Evolutionary conservation across 208 protist species (phyloP).

Genomic region (Acanthamoeba culbertsoni): DNA sequence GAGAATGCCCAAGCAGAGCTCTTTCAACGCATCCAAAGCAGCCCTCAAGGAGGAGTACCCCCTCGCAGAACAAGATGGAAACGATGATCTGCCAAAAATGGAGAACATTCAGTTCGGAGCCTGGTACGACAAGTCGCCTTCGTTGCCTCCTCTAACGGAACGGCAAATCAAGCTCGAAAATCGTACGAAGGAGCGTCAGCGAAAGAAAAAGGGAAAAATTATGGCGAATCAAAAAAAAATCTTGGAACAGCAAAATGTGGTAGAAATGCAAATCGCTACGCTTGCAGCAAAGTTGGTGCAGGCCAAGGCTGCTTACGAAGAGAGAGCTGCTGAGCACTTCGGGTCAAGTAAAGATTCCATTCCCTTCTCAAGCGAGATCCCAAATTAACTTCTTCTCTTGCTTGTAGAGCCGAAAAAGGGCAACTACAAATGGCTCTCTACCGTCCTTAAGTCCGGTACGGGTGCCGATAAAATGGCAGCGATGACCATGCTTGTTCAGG

Average conservation of each 20-base stretch:
- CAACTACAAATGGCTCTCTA: constrained; percentile 52
- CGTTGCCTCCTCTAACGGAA: not conserved
- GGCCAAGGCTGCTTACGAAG: constrained; percentile 20
- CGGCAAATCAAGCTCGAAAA: not conserved
- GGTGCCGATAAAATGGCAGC: constrained; percentile 62
- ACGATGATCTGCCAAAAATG: no score
- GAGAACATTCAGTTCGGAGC: constrained; percentile 19
- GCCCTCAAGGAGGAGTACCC: no score
- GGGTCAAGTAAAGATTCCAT: not conserved
- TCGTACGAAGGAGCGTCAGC: not conserved
- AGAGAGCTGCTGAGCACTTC: constrained; percentile 3
- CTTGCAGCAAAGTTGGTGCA: not conserved
- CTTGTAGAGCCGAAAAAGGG: constrained; percentile 36
- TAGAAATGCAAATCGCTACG: not conserved
- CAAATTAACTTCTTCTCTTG: not conserved
- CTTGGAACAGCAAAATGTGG: not conserved
- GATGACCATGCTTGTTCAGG: constrained; percentile 58
- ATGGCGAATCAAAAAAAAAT: not conserved
- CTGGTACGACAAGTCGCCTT: not conserved
- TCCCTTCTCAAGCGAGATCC: not conserved
- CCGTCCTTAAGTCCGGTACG: constrained; percentile 64
- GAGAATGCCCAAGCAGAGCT: no score
- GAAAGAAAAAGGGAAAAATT: not conserved
- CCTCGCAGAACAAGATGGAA: no score
- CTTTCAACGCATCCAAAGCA: no score